phyloP scores from a whole-genome alignment of 202 grass and related monocot genomes.

The Setaria italica region DNA sequence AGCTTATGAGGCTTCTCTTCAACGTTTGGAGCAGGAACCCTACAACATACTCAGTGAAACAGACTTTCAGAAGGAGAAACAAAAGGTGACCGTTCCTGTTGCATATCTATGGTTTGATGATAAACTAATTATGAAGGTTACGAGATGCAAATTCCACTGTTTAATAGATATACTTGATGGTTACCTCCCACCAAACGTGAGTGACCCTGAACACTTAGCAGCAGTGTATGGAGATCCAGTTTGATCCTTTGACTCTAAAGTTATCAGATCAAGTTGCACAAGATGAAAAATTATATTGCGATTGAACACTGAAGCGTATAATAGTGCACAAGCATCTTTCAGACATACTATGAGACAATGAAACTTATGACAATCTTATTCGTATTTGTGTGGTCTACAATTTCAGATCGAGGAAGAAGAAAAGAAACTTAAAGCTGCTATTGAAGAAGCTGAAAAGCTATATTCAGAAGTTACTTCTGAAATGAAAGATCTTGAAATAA shows the following conservation, averaged over 20 bases:
- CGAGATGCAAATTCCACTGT: conserved; percentile 1
- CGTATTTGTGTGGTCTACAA: conserved; percentile 30
- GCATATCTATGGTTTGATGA: conserved; percentile 4
- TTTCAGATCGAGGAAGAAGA: conserved; percentile 91
- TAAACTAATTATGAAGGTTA: neutral
- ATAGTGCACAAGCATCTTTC: neutral
- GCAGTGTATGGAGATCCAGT: neutral
- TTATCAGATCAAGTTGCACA: neutral
- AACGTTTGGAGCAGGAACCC: conserved; percentile 70
- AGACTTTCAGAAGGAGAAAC: conserved; percentile 85
- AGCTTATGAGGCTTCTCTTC: conserved; percentile 84
- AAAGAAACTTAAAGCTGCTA: conserved; percentile 79
- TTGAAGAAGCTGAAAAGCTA: conserved; percentile 94
- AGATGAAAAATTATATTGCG: neutral
- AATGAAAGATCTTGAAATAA: conserved; percentile 82
- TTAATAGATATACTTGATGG: neutral
- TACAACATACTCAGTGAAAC: conserved; percentile 76
- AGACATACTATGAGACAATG: neutral
- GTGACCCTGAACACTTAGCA: neutral
- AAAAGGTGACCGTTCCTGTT: conserved; percentile 59
- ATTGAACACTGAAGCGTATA: neutral
- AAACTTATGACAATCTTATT: conserved; percentile 4
- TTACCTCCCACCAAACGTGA: neutral
- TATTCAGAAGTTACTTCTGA: conserved; percentile 73
- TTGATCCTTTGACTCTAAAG: conserved; percentile 35